Conservation (phyloP, 2,329 filamentous ascomycete species). For the Clarireedia homoeocarpa region DNA sequence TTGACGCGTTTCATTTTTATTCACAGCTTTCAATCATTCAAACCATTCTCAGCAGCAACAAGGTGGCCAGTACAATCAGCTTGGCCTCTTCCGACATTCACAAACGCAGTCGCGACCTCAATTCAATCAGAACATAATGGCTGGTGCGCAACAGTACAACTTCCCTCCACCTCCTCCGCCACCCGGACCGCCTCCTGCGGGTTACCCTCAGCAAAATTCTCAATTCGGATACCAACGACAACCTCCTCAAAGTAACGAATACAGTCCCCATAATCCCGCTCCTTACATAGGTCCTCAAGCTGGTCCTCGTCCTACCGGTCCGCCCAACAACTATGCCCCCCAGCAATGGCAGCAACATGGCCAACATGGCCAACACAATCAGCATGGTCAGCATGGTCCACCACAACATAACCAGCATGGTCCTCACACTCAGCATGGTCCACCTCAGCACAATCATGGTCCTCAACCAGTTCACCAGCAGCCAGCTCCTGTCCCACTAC, state of each 20-base stretch:
- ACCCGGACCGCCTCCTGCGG: conserved; percentile 22
- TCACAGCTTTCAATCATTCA: not conserved
- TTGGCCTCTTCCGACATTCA: not conserved
- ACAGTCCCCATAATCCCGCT: conserved; percentile 24
- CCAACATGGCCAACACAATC: conserved; percentile 14
- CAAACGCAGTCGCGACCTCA: conserved; percentile 2
- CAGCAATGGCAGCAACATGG: conserved; percentile 25
- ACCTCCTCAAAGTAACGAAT: conserved; percentile 20
- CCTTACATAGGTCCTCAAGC: conserved; percentile 30
- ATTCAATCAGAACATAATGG: conserved; percentile 13
- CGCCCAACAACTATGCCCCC: conserved; percentile 18
- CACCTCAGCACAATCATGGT: conserved; percentile 21
- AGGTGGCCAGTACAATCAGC: not conserved
- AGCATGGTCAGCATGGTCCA: conserved; percentile 2
- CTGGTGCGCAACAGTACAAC: conserved; percentile 28
- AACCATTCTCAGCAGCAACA: not conserved
- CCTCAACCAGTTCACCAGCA: conserved; percentile 24
- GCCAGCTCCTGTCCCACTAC: conserved; percentile 36
- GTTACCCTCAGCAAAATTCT: conserved; percentile 22
- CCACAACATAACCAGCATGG: conserved; percentile 13
- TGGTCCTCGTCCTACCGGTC: conserved; percentile 16
- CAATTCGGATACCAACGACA: conserved; percentile 25
- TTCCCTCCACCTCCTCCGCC: conserved; percentile 30
- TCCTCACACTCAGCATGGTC: conserved; percentile 12
- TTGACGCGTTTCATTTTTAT: not conserved